Conservation (phyloP, 257 asterid species). For the Solanum tarapatanum region DNA sequence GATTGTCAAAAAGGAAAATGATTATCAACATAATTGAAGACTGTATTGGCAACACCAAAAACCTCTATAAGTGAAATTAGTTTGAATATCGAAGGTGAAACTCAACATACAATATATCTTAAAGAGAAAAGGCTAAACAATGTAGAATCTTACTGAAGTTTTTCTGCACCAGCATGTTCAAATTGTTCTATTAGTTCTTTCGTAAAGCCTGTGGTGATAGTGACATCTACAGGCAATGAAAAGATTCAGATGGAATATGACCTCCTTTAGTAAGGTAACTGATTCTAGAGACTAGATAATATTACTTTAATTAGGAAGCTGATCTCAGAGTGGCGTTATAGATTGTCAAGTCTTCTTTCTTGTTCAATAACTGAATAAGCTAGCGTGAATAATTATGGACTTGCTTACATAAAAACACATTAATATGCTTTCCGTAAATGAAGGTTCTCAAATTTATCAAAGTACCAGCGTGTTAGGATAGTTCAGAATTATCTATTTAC, state of each 20-base stretch:
- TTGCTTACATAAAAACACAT: background rate
- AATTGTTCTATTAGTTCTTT: background rate
- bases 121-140: background rate
- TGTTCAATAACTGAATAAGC: background rate
- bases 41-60: background rate
- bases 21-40: background rate
- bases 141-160: background rate
- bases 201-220: background rate
- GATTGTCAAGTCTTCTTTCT: background rate
- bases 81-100: too few relatives aligned
- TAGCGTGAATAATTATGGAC: background rate
- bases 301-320: background rate
- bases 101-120: background rate
- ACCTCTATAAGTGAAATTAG: background rate
- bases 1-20: background rate
- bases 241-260: background rate
- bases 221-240: background rate
- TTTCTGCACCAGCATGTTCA: background rate
- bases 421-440: background rate
- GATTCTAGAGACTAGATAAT: background rate
- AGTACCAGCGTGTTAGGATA: background rate
- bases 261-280: background rate
- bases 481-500: background rate
- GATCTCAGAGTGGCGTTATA: background rate
- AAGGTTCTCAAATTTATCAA: background rate